Conservation (phyloP, 768 basidiomycete species). For the Auriscalpium vulgare region DNA sequence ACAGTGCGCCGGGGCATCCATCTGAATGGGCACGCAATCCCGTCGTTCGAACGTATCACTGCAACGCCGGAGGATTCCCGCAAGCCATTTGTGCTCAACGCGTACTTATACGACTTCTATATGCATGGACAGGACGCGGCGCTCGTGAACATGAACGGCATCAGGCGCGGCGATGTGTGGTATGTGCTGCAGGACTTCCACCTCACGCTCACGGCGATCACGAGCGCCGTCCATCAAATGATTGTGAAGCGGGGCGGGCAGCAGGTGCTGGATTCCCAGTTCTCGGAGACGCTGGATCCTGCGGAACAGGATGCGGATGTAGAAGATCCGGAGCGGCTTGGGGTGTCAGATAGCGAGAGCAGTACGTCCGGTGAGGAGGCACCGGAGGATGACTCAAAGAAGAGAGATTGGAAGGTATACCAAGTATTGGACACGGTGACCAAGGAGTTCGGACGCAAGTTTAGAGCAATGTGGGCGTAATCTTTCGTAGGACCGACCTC, state of each 20-base stretch:
- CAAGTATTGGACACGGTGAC: conserved; percentile 36
- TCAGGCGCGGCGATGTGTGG: conserved; percentile 59
- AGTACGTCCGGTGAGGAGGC: conserved; percentile 21
- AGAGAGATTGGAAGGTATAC: conserved; percentile 48
- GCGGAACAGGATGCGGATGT: conserved; percentile 18
- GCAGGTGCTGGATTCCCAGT: conserved; percentile 2
- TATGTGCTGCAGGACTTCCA: conserved; percentile 52
- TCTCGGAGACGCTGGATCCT: conserved; percentile 23
- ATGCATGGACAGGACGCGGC: conserved; percentile 50
- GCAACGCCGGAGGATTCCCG: conserved; percentile 15
- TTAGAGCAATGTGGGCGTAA: conserved; percentile 46
- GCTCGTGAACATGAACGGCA: conserved; percentile 44
- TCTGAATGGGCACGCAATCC: conserved; percentile 53
- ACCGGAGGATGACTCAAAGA: conserved; percentile 29
- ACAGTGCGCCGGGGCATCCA: conserved; percentile 47
- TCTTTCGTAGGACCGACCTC: too few species aligned
- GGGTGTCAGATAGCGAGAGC: conserved; percentile 13
- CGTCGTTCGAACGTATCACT: conserved; percentile 37
- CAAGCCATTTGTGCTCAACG: conserved; percentile 39
- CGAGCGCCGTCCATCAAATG: conserved; percentile 41
- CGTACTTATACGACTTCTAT: conserved; percentile 63
- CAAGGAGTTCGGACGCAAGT: conserved; percentile 50
- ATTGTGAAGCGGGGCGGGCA: conserved; percentile 22
- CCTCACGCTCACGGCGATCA: conserved; percentile 41
- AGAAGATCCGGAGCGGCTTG: conserved; percentile 17